A percentile compares a stretch with the other conserved stretches of the same genome.
Conservation (phyloP, 371 early-diverging fungal species). For the Mucor mucedo region DNA sequence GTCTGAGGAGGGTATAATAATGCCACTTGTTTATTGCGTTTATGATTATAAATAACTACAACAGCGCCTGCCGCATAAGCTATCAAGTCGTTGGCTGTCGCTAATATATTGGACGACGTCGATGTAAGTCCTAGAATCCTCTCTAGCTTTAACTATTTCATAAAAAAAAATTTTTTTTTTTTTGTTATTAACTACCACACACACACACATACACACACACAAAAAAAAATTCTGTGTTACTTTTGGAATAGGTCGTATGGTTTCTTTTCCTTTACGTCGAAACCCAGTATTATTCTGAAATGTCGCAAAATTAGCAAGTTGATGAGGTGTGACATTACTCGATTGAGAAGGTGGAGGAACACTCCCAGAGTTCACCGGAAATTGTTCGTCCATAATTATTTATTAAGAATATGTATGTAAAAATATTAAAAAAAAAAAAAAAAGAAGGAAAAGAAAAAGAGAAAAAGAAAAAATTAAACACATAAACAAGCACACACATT, state of each 20-base stretch:
- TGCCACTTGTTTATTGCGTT: slow-evolving; percentile 69
- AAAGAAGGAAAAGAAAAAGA: not conserved
- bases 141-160: slow-evolving; percentile 62
- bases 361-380: slow-evolving; percentile 57
- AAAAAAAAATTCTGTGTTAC: slow-evolving; percentile 9
- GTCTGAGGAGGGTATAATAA: slow-evolving; percentile 58
- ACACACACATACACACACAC: no score
- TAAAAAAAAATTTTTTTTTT: not conserved
- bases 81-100: slow-evolving; percentile 65
- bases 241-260: slow-evolving; percentile 8
- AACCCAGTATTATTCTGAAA: slow-evolving; percentile 22
- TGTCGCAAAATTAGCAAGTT: slow-evolving; percentile 16
- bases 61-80: slow-evolving; percentile 82
- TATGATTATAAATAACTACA: slow-evolving; percentile 75
- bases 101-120: slow-evolving; percentile 60
- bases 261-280: slow-evolving; percentile 21
- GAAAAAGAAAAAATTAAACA: not conserved
- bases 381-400: slow-evolving; percentile 38
- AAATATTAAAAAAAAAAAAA: slow-evolving; percentile 7
- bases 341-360: slow-evolving; percentile 46
- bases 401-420: slow-evolving; percentile 3
- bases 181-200: not conserved
- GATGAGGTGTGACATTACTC: slow-evolving; percentile 35
- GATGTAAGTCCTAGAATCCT: slow-evolving; percentile 70
- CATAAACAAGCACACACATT: not conserved